phyloP scores from a whole-genome alignment of 768 basidiomycete genomes.

The Macrolepiota albuminosa region DNA sequence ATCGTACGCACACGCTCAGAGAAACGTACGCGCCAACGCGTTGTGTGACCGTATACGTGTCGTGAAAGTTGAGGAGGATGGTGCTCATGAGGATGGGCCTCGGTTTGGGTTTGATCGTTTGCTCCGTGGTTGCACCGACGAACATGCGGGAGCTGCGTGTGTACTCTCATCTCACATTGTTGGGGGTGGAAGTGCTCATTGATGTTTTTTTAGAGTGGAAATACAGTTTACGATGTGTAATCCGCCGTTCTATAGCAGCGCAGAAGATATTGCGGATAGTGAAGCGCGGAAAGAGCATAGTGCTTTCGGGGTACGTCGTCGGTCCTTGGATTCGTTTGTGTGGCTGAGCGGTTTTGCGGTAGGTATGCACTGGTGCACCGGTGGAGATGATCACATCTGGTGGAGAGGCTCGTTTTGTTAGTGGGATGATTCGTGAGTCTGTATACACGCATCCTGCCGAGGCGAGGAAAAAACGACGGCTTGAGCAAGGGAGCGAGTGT shows the following conservation, averaged over 20 bases:
- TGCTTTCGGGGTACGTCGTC: constrained; percentile 62
- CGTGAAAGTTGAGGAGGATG: constrained; percentile 22
- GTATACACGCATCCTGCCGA: constrained; percentile 25
- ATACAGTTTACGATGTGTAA: constrained; percentile 92
- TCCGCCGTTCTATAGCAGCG: constrained; percentile 88
- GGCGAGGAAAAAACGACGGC: neutral
- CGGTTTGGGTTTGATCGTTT: constrained; percentile 15
- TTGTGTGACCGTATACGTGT: constrained; percentile 50
- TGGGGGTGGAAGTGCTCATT: neutral
- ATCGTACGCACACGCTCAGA: constrained; percentile 52
- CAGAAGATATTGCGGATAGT: constrained; percentile 58
- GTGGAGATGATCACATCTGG: constrained; percentile 89
- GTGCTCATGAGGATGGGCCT: constrained; percentile 17
- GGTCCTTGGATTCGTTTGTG: neutral
- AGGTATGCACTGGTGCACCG: constrained; percentile 85
- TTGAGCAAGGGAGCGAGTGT: neutral
- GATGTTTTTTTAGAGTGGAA: constrained; percentile 20
- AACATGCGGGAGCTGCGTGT: neutral
- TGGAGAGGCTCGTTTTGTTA: constrained; percentile 80
- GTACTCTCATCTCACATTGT: neutral
- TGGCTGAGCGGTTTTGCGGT: neutral
- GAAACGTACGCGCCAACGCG: constrained; percentile 55
- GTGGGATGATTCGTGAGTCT: constrained; percentile 71
- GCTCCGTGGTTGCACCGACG: neutral
- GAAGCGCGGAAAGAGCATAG: constrained; percentile 57